A percentile compares a stretch with the other conserved stretches of the same genome.
These are phyloP conservation scores for Thalassiosira mediterranea DNA, from an alignment of 352 stramenopile genomes.

Conservation along the genomic window DNA sequence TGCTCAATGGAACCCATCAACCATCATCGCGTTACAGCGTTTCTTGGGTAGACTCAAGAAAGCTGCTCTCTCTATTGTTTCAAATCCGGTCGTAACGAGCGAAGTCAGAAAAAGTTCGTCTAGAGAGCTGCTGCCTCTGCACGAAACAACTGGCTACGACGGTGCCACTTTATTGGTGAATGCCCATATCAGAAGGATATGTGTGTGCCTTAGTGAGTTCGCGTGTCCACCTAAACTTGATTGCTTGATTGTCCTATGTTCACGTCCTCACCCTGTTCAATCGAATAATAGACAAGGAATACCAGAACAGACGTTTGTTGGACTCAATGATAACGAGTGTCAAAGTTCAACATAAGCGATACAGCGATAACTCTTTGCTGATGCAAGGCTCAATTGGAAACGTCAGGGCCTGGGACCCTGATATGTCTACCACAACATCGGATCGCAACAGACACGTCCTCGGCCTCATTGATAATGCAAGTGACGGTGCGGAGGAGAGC, in stretches of 20 bases:
- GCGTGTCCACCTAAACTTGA: conserved; percentile 14
- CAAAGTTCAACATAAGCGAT: conserved; percentile 37
- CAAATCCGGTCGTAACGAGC: neutral
- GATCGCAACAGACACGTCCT: conserved; percentile 57
- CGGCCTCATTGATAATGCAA: neutral
- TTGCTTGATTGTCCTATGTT: conserved; percentile 36
- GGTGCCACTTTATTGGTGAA: conserved; percentile 25
- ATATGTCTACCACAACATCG: conserved; percentile 41
- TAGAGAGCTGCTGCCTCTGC: too few relatives aligned
- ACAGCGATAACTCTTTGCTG: conserved; percentile 31
- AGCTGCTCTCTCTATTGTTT: conserved; percentile 40
- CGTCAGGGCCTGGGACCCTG: conserved; percentile 58
- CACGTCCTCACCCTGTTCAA: too few relatives aligned
- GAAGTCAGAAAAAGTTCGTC: too few relatives aligned
- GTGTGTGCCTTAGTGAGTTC: conserved; percentile 27
- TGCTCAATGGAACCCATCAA: conserved; percentile 83
- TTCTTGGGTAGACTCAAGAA: conserved; percentile 79
- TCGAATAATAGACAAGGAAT: conserved; percentile 70
- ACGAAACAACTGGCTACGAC: neutral
- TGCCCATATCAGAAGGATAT: conserved; percentile 28
- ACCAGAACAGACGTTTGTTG: conserved; percentile 70
- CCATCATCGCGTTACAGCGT: conserved; percentile 75
- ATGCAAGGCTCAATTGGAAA: conserved; percentile 50
- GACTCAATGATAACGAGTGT: conserved; percentile 37
- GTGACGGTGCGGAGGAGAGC: neutral